These are phyloP conservation scores for Lunasporangiospora selenospora DNA, from an alignment of 192 early-diverging fungal species.

Conservation along the genomic window DNA sequence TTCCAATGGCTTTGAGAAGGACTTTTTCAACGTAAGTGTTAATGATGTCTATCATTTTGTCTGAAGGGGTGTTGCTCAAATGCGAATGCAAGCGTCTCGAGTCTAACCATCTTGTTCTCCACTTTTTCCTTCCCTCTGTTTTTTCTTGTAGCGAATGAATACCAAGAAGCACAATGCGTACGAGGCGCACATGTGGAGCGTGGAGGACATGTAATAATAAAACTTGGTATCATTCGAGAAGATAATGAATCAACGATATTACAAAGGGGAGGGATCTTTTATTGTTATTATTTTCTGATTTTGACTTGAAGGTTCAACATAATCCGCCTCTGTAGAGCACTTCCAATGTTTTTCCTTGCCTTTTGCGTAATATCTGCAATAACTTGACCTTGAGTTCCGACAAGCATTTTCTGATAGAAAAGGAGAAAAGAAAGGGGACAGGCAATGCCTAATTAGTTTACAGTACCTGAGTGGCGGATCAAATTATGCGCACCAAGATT, in stretches of 20 bases:
- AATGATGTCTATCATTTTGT: too few relatives aligned
- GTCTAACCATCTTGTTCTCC: too few relatives aligned
- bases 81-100: too few relatives aligned
- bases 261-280: too few relatives aligned
- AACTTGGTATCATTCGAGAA: constrained; percentile 3
- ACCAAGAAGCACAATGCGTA: constrained; percentile 27
- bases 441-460: too few relatives aligned
- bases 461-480: too few relatives aligned
- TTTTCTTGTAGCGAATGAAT: constrained; percentile 25
- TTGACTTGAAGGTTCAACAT: constrained; percentile 60
- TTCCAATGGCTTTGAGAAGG: constrained; percentile 66
- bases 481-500: too few relatives aligned
- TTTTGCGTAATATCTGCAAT: constrained; percentile 51
- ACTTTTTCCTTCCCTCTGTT: neutral
- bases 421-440: neutral
- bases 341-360: constrained; percentile 42
- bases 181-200: constrained; percentile 66
- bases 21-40: constrained; percentile 54
- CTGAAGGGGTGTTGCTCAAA: too few relatives aligned
- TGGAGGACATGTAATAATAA: constrained; percentile 72
- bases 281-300: constrained; percentile 36
- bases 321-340: constrained; percentile 49
- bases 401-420: constrained; percentile 56
- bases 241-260: too few relatives aligned
- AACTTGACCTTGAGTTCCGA: constrained; percentile 53